Base-by-base conservation (phyloP, 1,284 basidiomycete genomes). In the Trametes versicolor region DNA sequence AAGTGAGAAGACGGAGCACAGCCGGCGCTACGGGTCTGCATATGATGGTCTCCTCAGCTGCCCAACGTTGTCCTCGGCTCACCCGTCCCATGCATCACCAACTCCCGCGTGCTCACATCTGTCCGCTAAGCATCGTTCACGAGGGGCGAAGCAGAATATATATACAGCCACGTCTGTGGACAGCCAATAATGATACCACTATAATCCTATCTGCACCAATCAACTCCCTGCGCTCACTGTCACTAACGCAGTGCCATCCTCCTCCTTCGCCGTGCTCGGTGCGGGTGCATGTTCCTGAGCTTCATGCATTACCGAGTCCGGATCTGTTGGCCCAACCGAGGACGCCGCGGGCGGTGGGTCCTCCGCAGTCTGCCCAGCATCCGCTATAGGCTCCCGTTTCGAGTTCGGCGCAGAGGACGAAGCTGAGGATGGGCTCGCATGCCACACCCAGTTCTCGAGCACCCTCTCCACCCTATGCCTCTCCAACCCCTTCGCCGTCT, bases 381-480 rank as follows among this genome's bases (percentile, higher is more conserved):
- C 64, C 48, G 23, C 45, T n/a, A 29, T 49, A 7, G 56, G 43
- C 58, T 66, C 67, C 23, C 64, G 54, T 58, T 59, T 63, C 23
- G 62, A 45, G 17, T n/a, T 34, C 25, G 39, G 29, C 4, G 58
- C 27, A 8, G 56, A 52, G 34, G 50, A 49, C 6, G 56, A 21
- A 5, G 27, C 50, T 23, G 62, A 58, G 25, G 68, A 56, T 15
- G 47, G 49, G 1, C 27, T 63, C 32, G 56, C 64, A 12, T 53
- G 54, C 90, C 89, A 92, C 25, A 73, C 79, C 90, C 90, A 93
- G 58, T 82, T 81, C 76, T 94, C 92, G 54, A 88, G 77, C 27
- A 83, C 78, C 63, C 91, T 83, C 72, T 90, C 88, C 65, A 92
- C 85, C 60, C 84, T 81, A 68, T 93, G 90, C 70, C 91, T 81